Percentiles rank a stretch among this genome's conserved stretches.
These are phyloP conservation scores for Candida fluviatilis DNA, from an alignment of 805 yeast species.

Conservation along the genomic window DNA sequence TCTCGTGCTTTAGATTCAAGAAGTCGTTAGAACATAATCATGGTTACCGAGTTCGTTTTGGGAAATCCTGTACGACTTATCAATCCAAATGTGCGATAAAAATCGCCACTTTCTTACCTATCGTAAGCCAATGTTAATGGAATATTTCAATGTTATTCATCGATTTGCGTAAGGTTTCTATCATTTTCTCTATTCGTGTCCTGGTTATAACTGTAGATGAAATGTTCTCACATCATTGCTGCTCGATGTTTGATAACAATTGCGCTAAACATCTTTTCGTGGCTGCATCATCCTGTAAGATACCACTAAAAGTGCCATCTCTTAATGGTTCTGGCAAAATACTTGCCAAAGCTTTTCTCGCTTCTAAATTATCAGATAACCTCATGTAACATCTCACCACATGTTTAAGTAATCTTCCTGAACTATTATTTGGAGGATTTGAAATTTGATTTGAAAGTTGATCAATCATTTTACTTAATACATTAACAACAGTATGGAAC, in stretches of 20 bases:
- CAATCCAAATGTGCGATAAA: too few relatives aligned
- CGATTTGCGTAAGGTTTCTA: not conserved
- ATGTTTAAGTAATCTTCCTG: conserved; percentile 85
- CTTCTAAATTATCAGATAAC: conserved; percentile 84
- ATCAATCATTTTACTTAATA: conserved; percentile 81
- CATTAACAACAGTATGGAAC: conserved; percentile 90
- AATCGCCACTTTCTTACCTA: too few relatives aligned
- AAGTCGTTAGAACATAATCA: too few relatives aligned
- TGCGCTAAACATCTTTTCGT: conserved; percentile 87
- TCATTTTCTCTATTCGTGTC: too few relatives aligned
- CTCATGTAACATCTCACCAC: conserved; percentile 92
- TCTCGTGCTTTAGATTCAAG: too few relatives aligned
- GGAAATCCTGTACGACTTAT: too few relatives aligned
- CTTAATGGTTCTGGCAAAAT: conserved; percentile 83
- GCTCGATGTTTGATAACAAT: conserved; percentile 59
- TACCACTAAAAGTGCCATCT: conserved; percentile 78
- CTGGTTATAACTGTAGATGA: too few relatives aligned
- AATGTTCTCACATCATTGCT: too few relatives aligned
- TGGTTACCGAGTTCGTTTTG: too few relatives aligned
- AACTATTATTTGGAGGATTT: conserved; percentile 50
- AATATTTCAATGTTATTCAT: too few relatives aligned
- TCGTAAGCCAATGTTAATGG: too few relatives aligned
- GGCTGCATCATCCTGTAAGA: conserved; percentile 80
- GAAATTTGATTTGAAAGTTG: conserved; percentile 51
- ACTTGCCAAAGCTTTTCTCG: conserved; percentile 78